Evolutionary conservation across 352 stramenopile species (phyloP).

Genomic region (Globisporangium heterothallicum): DNA sequence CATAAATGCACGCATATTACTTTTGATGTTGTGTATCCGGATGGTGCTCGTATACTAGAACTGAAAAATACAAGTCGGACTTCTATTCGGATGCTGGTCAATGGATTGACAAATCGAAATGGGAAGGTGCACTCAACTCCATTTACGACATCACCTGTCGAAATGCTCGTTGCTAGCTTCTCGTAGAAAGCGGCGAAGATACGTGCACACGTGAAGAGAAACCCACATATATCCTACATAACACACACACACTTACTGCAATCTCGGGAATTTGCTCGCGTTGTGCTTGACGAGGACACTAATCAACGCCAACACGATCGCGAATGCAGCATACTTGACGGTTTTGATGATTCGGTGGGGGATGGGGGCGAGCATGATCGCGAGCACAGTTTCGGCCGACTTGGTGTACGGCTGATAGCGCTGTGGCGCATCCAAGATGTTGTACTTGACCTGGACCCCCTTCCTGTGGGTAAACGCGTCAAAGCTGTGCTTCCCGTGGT

Average conservation of each 20-base stretch:
- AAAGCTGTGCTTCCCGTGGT: slow-evolving; percentile 82
- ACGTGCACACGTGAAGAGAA: no score
- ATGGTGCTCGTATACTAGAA: no score
- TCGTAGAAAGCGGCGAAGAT: no score
- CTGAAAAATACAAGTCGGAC: no score
- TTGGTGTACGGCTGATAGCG: slow-evolving; percentile 63
- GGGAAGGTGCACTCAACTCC: no score
- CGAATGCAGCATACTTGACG: slow-evolving; percentile 25
- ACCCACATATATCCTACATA: neutral
- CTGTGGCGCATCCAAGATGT: slow-evolving; percentile 44
- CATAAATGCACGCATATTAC: no score
- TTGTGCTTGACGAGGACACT: slow-evolving; percentile 18
- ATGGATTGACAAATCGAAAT: no score
- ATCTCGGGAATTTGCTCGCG: neutral
- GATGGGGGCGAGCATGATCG: slow-evolving; percentile 28
- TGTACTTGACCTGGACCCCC: slow-evolving; percentile 48
- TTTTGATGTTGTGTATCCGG: no score
- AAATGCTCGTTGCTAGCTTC: no score
- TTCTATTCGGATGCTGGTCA: no score
- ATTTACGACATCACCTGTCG: no score
- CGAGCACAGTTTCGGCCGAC: slow-evolving; percentile 15
- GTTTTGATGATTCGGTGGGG: slow-evolving; percentile 25
- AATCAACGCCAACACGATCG: slow-evolving; percentile 20
- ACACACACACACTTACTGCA: slow-evolving; percentile 1
- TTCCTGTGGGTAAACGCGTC: slow-evolving; percentile 73